Evolutionary conservation across 2,329 filamentous ascomycete species (phyloP).

Genomic region (Chrysoporthe puriensis): DNA sequence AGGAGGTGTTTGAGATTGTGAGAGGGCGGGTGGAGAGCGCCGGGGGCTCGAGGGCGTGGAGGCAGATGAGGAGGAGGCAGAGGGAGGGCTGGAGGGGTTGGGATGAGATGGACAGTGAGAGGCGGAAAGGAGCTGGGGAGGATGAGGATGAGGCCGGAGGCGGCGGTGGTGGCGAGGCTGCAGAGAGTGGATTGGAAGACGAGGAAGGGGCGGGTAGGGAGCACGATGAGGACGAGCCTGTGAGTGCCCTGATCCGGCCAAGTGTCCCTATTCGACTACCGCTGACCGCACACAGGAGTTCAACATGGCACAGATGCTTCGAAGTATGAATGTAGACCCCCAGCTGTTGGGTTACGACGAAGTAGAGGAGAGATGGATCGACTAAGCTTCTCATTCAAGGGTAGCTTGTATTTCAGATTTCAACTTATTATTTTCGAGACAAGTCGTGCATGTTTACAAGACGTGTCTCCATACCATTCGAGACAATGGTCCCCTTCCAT

Average conservation of each 20-base stretch:
- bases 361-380: conserved; percentile 25
- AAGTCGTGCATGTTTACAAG: not conserved
- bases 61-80: conserved; percentile 27
- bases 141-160: not conserved
- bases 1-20: conserved; percentile 40
- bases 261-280: not conserved
- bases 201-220: not conserved
- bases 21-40: conserved; percentile 29
- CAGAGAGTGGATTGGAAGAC: not conserved
- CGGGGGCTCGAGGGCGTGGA: conserved; percentile 23
- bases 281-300: conserved; percentile 23
- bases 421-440: not conserved
- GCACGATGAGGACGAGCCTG: conserved; percentile 9
- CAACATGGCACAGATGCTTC: conserved; percentile 26
- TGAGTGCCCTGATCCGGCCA: not conserved
- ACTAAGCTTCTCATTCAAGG: not conserved
- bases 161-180: not conserved
- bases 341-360: conserved; percentile 25
- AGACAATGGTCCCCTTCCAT: not conserved
- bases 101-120: conserved; percentile 14
- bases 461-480: not conserved
- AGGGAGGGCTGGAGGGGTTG: conserved; percentile 23
- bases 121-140: not conserved
- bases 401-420: not conserved
- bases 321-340: conserved; percentile 25